A percentile compares a stretch with the other conserved stretches of the same genome.
These are phyloP conservation scores for Metarhizium brunneum DNA, from an alignment of 2,329 filamentous ascomycete species.

Conservation along the genomic window DNA sequence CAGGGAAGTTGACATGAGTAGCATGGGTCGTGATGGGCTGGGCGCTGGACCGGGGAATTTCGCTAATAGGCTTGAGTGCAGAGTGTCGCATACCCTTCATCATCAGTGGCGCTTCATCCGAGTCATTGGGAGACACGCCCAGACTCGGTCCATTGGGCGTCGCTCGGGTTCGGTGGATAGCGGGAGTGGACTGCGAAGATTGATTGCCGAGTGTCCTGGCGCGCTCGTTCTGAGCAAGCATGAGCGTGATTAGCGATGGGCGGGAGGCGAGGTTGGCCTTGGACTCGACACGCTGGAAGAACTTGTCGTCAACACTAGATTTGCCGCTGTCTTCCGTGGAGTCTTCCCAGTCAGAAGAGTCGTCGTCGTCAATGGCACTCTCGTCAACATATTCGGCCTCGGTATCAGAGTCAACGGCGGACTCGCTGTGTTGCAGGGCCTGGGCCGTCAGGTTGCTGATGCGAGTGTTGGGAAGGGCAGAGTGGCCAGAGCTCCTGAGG, in stretches of 20 bases:
- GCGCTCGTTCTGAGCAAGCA: constrained; percentile 71
- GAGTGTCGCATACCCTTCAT: constrained; percentile 50
- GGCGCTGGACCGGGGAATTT: constrained; percentile 55
- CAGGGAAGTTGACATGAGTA: constrained; percentile 54
- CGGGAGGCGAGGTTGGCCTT: constrained; percentile 75
- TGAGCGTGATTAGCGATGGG: constrained; percentile 79
- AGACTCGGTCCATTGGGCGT: constrained; percentile 32
- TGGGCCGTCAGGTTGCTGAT: constrained; percentile 68
- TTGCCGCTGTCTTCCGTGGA: constrained; percentile 74
- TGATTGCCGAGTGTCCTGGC: constrained; percentile 59
- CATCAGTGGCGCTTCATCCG: constrained; percentile 52
- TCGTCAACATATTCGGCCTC: constrained; percentile 63
- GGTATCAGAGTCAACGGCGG: constrained; percentile 26
- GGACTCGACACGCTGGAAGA: constrained; percentile 89
- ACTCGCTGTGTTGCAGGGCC: constrained; percentile 46
- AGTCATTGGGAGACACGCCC: constrained; percentile 46
- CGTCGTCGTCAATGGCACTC: constrained; percentile 70
- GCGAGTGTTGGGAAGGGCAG: constrained; percentile 47
- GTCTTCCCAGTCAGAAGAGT: constrained; percentile 51
- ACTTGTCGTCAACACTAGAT: constrained; percentile 70
- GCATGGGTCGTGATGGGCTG: constrained; percentile 74
- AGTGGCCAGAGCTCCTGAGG: constrained; percentile 45
- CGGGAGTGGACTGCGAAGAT: constrained; percentile 57
- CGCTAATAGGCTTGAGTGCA: constrained; percentile 45
- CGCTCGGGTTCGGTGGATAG: constrained; percentile 56